Percentiles rank a stretch among this genome's conserved stretches.
Conservation (phyloP, 176 grass and related monocot genomes). For the Ensete glaucum region DNA sequence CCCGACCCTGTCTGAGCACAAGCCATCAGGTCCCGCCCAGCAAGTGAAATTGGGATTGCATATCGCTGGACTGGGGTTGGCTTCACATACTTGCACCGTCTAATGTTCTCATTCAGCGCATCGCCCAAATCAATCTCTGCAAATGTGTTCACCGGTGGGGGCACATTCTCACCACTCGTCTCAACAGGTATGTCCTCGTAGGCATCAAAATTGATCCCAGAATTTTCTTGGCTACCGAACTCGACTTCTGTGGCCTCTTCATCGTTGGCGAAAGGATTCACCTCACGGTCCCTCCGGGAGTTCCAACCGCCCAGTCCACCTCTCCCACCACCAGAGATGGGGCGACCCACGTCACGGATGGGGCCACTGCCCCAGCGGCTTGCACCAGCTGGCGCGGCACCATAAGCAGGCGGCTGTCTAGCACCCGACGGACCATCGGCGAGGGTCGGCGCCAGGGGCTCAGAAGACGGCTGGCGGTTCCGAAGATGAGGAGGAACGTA, state of each 20-base stretch:
- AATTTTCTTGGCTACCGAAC: slow-evolving; percentile 39
- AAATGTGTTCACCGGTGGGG: slow-evolving; percentile 72
- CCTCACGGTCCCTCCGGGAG: slow-evolving; percentile 54
- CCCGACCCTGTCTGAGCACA: slow-evolving; percentile 96
- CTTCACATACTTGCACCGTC: slow-evolving; percentile 82
- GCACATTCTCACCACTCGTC: slow-evolving; percentile 71
- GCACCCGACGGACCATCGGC: slow-evolving; percentile 14
- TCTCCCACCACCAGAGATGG: slow-evolving; percentile 10
- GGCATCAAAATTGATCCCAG: slow-evolving; percentile 84
- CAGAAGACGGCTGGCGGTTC: slow-evolving; percentile 21
- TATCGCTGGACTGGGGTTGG: slow-evolving; percentile 88
- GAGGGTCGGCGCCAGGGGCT: slow-evolving; percentile 17
- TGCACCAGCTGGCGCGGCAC: slow-evolving; percentile 22
- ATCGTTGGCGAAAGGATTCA: slow-evolving; percentile 58
- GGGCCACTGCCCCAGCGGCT: slow-evolving; percentile 23
- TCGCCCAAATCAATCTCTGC: slow-evolving; percentile 85
- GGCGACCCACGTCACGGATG: slow-evolving; percentile 1
- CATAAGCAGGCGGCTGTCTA: slow-evolving; percentile 23
- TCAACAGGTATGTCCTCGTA: slow-evolving; percentile 99
- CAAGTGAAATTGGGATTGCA: slow-evolving; percentile 76
- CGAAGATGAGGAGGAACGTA: slow-evolving; percentile 90
- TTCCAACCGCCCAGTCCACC: slow-evolving; percentile 34
- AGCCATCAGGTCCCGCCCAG: slow-evolving; percentile 85
- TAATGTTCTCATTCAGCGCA: slow-evolving; percentile 76
- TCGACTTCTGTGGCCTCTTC: slow-evolving; percentile 24